Evolutionary conservation across 2,329 filamentous ascomycete species (phyloP).

Genomic region (Xylaria arbuscula): DNA sequence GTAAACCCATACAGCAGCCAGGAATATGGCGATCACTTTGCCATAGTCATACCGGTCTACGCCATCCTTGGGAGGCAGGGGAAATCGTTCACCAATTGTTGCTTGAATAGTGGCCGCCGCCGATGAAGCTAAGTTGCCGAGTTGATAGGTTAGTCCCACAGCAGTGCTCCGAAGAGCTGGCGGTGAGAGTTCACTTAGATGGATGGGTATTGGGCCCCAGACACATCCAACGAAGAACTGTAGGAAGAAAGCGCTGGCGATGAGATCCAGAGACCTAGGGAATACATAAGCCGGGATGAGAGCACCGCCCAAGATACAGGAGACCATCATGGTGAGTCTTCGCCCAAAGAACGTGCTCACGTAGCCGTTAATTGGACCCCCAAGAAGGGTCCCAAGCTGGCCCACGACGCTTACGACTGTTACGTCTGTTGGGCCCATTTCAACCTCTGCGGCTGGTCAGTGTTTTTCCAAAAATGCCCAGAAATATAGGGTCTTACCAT

Average conservation of each 20-base stretch:
- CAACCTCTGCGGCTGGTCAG: conserved; percentile 35
- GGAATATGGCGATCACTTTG: conserved; percentile 37
- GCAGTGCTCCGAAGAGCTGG: conserved; percentile 33
- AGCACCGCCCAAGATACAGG: conserved; percentile 33
- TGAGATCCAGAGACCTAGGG: conserved; percentile 33
- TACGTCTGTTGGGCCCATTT: conserved; percentile 30
- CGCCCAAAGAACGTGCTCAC: conserved; percentile 38
- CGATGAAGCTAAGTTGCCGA: conserved; percentile 38
- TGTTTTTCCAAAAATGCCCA: not conserved
- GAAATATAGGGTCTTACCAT: conserved; percentile 26
- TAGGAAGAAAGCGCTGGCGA: conserved; percentile 32
- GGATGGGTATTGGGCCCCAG: conserved; percentile 38
- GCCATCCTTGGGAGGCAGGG: conserved; percentile 34
- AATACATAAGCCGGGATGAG: conserved; percentile 34
- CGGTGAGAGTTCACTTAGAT: conserved; percentile 39
- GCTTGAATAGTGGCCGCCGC: conserved; percentile 39
- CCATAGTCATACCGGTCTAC: conserved; percentile 38
- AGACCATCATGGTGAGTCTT: conserved; percentile 38
- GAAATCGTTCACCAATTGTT: conserved; percentile 37
- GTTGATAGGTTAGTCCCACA: conserved; percentile 37
- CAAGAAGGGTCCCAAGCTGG: conserved; percentile 32
- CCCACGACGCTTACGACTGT: conserved; percentile 37
- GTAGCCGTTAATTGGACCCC: conserved; percentile 29
- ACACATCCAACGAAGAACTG: conserved; percentile 35
- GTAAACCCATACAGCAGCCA: conserved; percentile 34